These are phyloP conservation scores for Geotrichum siamense DNA, from an alignment of 1,139 yeast genomes.

Conservation along the genomic window DNA sequence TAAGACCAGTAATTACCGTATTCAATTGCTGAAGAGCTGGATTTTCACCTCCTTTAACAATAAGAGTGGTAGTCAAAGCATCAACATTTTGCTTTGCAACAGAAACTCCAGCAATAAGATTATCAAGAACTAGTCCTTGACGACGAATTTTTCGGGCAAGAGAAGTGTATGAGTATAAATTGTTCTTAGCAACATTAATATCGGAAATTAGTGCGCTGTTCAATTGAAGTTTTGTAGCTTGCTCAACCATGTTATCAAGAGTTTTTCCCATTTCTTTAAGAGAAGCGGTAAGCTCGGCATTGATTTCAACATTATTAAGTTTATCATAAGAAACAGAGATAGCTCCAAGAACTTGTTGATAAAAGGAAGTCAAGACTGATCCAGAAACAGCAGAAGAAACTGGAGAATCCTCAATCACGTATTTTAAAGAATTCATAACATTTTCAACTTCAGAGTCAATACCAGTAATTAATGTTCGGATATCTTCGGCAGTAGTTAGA, in stretches of 20 bases:
- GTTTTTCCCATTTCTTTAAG: slow-evolving; percentile 13
- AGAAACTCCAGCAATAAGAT: slow-evolving; percentile 21
- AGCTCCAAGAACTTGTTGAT: slow-evolving; percentile 33
- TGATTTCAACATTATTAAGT: slow-evolving; percentile 23
- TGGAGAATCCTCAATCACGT: slow-evolving; percentile 26
- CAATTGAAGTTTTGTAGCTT: slow-evolving; percentile 9
- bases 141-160: slow-evolving; percentile 7
- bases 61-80: slow-evolving; percentile 24
- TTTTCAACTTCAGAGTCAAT: slow-evolving; percentile 32
- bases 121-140: slow-evolving; percentile 13
- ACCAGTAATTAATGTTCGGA: slow-evolving; percentile 28
- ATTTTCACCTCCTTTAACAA: slow-evolving; percentile 14
- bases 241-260: slow-evolving; percentile 10
- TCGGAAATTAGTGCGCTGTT: slow-evolving; percentile 7
- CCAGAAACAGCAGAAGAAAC: slow-evolving; percentile 25
- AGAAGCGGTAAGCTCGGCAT: slow-evolving; percentile 19
- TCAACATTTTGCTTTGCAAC: slow-evolving; percentile 27
- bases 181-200: slow-evolving; percentile 10
- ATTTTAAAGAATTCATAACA: slow-evolving; percentile 23
- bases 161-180: slow-evolving; percentile 3
- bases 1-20: slow-evolving; percentile 30
- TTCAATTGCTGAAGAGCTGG: slow-evolving; percentile 20
- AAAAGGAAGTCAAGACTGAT: slow-evolving; percentile 29
- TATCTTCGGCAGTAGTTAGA: slow-evolving; percentile 25
- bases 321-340: slow-evolving; percentile 30